Evolutionary conservation across 2,329 filamentous ascomycete genomes (phyloP), one percentile per base, ranked within the genome.

Genomic region (Colletotrichum sojae): DNA sequence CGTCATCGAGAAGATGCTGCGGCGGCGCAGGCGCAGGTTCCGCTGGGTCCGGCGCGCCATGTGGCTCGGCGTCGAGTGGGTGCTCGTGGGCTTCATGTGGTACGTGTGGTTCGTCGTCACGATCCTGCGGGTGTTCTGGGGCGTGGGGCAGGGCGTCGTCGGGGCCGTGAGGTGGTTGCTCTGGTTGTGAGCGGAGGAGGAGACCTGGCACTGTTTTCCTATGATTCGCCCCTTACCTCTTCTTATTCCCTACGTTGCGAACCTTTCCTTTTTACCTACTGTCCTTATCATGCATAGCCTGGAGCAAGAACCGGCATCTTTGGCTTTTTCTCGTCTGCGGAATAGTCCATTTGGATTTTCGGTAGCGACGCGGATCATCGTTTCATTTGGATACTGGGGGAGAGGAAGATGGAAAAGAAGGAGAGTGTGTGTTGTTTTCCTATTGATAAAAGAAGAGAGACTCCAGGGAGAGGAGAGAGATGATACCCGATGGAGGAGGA

Each of bases 81-180:
- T 90, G 57, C 86, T 98, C 18, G 90, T 98, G 46, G 93, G 92
- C 4, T 88, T 97, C 73, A 94, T 98, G 90, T 98, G 96, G 94
- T 94, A 92, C 80, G 91, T 97, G 16, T 98, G 95, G 94, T 89
- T 97, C 68, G 84, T 97, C 40, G 95, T 98, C 25, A 92, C 94
- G 78, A 84, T 95, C 25, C 84, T 92, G 59, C 88, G 93, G 69
- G 79, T 93, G 15, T 81, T 92, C 43, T 83, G 90, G 69, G 90
- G 90, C 12, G 73, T 92, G 1, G 86, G 91, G 52, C 87, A 87
- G 53, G 90, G 90, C 2, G 76, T 89, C 0, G 82, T 89, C 57
- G 81, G 84, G 12, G 86, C 88, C 10, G 84, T 92, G n/a, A 86
- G 87, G 76, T 98, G 95, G 95, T 80, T 98, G 77, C 82, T 97